These are phyloP conservation scores for Acidiella bohemica DNA, from an alignment of 495 filamentous ascomycete species.

Conservation along the genomic window DNA sequence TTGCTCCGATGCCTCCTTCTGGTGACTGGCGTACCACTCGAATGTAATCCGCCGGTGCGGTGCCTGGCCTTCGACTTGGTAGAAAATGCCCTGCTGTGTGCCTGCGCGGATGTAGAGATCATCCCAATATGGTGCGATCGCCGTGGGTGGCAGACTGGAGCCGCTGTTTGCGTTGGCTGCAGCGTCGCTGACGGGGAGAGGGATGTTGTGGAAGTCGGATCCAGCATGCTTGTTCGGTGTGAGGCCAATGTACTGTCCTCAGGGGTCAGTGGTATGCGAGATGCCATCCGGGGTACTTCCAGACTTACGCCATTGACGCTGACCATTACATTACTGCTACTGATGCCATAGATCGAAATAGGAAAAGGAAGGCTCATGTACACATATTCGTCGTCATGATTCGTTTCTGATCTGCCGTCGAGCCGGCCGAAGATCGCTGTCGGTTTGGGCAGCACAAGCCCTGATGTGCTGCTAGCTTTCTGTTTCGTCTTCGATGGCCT, in stretches of 20 bases:
- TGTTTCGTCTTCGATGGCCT: too few species aligned
- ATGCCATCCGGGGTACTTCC: too few species aligned
- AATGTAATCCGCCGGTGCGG: not conserved
- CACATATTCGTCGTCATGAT: not conserved
- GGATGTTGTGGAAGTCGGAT: not conserved
- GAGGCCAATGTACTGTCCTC: not conserved
- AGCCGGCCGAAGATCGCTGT: not conserved
- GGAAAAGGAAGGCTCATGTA: not conserved
- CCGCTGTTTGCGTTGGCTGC: not conserved
- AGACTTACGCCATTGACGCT: not conserved
- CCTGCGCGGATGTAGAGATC: not conserved
- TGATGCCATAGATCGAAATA: not conserved
- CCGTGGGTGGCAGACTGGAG: not conserved
- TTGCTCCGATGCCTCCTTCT: not conserved
- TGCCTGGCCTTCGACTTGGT: not conserved
- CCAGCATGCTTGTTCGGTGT: not conserved
- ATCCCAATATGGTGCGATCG: not conserved
- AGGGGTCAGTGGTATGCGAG: too few species aligned
- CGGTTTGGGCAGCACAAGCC: not conserved
- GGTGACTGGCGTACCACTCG: not conserved
- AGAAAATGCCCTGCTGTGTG: slow-evolving; percentile 7
- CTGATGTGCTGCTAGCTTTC: too few species aligned
- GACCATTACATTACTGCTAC: not conserved
- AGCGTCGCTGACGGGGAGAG: not conserved
- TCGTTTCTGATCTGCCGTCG: not conserved